These are phyloP conservation scores for Rhododendron simsii DNA, from an alignment of 148 eudicot species.

Conservation along the genomic window DNA sequence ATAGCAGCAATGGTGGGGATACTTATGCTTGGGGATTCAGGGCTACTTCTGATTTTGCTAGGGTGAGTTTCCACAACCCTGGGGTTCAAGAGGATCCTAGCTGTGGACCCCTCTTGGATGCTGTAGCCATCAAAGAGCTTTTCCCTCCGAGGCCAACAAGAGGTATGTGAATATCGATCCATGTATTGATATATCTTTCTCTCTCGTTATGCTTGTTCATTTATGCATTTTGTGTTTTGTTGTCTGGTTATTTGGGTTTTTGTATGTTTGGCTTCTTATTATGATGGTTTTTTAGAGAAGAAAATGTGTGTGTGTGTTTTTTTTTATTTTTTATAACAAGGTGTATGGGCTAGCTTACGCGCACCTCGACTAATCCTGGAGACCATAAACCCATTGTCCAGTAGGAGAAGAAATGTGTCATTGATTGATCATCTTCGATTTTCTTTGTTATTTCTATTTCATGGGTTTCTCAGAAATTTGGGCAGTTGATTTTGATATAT, in stretches of 20 bases:
- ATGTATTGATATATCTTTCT: not conserved
- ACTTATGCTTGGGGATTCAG: constrained; percentile 3
- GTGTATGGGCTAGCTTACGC: too few relatives aligned
- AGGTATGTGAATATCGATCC: not conserved
- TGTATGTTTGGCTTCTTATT: not conserved
- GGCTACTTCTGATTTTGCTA: not conserved
- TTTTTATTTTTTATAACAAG: too few relatives aligned
- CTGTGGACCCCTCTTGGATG: constrained; percentile 5
- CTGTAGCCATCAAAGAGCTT: not conserved
- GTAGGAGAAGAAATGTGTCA: not conserved
- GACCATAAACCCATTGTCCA: too few relatives aligned
- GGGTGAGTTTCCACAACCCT: not conserved
- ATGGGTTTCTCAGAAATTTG: not conserved
- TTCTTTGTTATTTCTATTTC: not conserved
- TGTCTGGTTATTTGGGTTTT: not conserved
- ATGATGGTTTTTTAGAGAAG: not conserved
- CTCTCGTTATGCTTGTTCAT: not conserved
- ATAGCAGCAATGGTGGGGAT: not conserved
- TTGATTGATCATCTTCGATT: not conserved
- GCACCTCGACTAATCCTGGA: too few relatives aligned
- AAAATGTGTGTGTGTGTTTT: not conserved
- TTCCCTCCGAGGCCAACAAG: not conserved
- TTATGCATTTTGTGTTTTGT: not conserved
- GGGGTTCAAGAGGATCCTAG: constrained; percentile 1
- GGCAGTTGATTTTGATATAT: not conserved